Base-by-base conservation (phyloP, 2,329 filamentous ascomycete genomes). In the Arachnomyces sp. region DNA sequence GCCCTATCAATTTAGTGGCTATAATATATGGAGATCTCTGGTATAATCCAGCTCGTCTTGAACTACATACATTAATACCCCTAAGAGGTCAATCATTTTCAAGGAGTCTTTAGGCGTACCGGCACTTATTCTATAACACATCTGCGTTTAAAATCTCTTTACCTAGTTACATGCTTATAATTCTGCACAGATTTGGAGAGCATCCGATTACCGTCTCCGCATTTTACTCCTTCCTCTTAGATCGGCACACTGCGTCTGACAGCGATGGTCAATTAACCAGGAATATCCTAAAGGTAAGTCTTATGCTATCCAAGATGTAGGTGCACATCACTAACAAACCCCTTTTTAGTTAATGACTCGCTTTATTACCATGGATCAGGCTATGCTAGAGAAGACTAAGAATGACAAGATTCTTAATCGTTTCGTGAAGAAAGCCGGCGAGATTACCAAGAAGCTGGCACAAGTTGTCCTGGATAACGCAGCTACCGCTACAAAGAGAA, bases 311-410 rank as follows among this genome's bases (percentile, higher is more conserved):
- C 6, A n/a, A 13, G 17, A 28, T 31, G 36, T 7, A 28, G 36
- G 8, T 28, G n/a, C 25, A n/a, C 28, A 29, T 32, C 17, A 20
- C 14, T 5, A 8, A 34, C 25, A 34, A 14, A 39, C 31, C 5
- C 5, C 28, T 28, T 37, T 37, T 30, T 45, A 77, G 67, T 59
- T 79, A 34, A 66, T 81, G 49, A 60, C 67, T 18, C 66, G 66
- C 32, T 78, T 76, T 46, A 68, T 68, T 11, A 79, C 74, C 5
- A 63, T 81, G 50, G 77, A 74, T 42, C 70, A 70, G 43, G 72
- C 75, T 36, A 66, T 72, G 36, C 62, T 80, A 16, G 71, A 77
- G 49, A 77, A 76, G 52, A 77, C 73, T 7, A 78, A 79, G 49
- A 59, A 79, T 20, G 66, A 67, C 39, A 81, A 79, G 52, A 64